phyloP scores from a whole-genome alignment of 2,329 filamentous ascomycete genomes.

The Neofusicoccum umdonicola region DNA sequence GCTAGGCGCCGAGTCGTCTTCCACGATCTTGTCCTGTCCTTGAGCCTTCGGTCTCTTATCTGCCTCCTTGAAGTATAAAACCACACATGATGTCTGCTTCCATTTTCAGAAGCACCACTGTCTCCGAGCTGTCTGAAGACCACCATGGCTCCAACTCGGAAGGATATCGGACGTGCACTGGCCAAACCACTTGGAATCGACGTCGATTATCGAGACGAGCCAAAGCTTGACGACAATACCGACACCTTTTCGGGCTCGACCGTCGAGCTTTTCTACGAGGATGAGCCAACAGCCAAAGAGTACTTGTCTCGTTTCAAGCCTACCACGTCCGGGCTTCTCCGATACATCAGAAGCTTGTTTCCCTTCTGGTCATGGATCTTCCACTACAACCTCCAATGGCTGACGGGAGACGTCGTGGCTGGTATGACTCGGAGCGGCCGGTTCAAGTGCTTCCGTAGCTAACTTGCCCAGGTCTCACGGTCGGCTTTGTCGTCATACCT shows the following conservation, averaged over 20 bases:
- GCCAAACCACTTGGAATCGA: slow-evolving; percentile 83
- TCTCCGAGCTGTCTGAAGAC: neutral
- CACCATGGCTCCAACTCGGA: slow-evolving; percentile 34
- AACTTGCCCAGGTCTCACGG: slow-evolving; percentile 54
- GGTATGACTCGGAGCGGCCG: slow-evolving; percentile 21
- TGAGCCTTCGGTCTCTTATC: neutral
- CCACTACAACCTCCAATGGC: slow-evolving; percentile 31
- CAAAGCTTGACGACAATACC: slow-evolving; percentile 62
- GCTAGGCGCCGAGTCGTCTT: neutral
- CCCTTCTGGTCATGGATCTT: slow-evolving; percentile 27
- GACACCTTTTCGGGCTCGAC: slow-evolving; percentile 48
- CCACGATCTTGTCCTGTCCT: neutral
- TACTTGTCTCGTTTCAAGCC: slow-evolving; percentile 70
- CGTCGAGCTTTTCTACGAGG: slow-evolving; percentile 76
- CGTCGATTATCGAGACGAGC: slow-evolving; percentile 64
- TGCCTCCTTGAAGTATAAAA: neutral
- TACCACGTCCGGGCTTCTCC: slow-evolving; percentile 47
- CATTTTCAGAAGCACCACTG: neutral
- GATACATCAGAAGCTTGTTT: slow-evolving; percentile 30
- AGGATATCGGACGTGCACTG: slow-evolving; percentile 67
- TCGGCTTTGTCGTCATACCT: slow-evolving; percentile 78
- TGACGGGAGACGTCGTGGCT: slow-evolving; percentile 30
- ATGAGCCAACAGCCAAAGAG: slow-evolving; percentile 71
- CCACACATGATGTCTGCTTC: neutral
- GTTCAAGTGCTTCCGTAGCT: no score